Base-by-base conservation (phyloP, 371 early-diverging fungal species). In the Syncephalastrum monosporum region DNA sequence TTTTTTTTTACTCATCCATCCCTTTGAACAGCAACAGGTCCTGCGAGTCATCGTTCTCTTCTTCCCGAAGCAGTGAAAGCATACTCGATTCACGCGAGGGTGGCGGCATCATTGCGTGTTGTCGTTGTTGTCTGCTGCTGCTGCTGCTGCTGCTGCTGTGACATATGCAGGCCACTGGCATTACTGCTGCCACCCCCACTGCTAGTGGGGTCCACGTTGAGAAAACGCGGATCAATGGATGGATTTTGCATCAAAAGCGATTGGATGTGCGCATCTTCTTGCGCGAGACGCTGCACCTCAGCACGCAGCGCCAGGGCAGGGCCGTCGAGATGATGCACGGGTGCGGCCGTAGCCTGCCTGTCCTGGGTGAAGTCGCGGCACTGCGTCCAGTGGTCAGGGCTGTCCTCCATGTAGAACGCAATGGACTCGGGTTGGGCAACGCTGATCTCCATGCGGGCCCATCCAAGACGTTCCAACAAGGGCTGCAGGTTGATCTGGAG, bases 361-460 rank as follows among this genome's bases (percentile, higher is more conserved):
- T 81, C 82, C 51, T 90, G 89, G 5, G 90, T 91, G 58, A 89
- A 91, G 68, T 91, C 91, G 21, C 82, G 75, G 66, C 90, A 89
- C 57, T 83, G 84, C 6, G 82, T 77, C 88, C 89, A 90, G 17
- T 19, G 25, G 5, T 58, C 51, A 38, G 51, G 56, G 19, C 53
- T 48, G 13, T 56, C 55, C 50, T 84, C 78, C 85, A 88, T 85
- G 63, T 75, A 88, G 68, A 86, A 87, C 29, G 77, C 70, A 45
- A 78, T 67, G 13, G 63, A 55, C 29, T 77, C 63, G 19, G 69
- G 60, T 14, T 68, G 63, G 17, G 56, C 17, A n/a, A 71, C 42
- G 2, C 56, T 24, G n/a, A 76, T 19, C 25, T 68, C 67, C 24
- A 76, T 58, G 6, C 74, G 56, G 42, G 69, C 69, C 73, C 77